Conservation (phyloP, 139 green algal species). For the Pleodorina starrii region DNA sequence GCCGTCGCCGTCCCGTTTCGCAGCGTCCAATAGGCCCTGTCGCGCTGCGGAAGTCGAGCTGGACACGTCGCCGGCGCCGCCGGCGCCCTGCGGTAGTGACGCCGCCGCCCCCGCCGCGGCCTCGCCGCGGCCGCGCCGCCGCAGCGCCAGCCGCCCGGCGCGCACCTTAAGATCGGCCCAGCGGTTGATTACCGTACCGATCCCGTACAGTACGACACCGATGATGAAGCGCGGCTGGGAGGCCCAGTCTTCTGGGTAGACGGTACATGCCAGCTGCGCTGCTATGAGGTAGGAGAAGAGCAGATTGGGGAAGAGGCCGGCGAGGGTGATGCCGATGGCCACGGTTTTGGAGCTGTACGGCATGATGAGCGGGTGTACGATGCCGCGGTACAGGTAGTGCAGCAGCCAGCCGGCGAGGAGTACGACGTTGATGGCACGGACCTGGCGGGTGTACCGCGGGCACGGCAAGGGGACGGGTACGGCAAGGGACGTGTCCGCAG, state of each 20-base stretch:
- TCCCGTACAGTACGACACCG: slow-evolving; percentile 7
- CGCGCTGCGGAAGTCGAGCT: not conserved
- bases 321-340: slow-evolving; percentile 25
- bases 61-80: not conserved
- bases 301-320: slow-evolving; percentile 41
- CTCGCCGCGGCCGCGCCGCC: not conserved
- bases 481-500: too few relatives aligned
- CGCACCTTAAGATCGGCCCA: slow-evolving; percentile 49
- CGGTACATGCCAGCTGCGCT: slow-evolving; percentile 23
- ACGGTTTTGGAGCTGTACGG: slow-evolving; percentile 36
- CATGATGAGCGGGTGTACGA: slow-evolving; percentile 38
- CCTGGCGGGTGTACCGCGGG: not conserved
- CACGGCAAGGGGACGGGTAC: too few relatives aligned
- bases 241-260: slow-evolving; percentile 10
- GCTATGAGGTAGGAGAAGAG: slow-evolving; percentile 45
- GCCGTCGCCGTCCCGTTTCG: not conserved
- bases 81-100: not conserved
- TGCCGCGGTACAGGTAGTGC: slow-evolving; percentile 44
- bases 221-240: slow-evolving; percentile 37
- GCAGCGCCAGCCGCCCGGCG: not conserved
- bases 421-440: slow-evolving; percentile 22
- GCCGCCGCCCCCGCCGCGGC: not conserved
- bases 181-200: slow-evolving; percentile 21
- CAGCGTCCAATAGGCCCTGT: not conserved
- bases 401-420: slow-evolving; percentile 40